Evolutionary conservation across 805 yeast genomes (phyloP).

Genomic region (Lachancea fermentati): DNA sequence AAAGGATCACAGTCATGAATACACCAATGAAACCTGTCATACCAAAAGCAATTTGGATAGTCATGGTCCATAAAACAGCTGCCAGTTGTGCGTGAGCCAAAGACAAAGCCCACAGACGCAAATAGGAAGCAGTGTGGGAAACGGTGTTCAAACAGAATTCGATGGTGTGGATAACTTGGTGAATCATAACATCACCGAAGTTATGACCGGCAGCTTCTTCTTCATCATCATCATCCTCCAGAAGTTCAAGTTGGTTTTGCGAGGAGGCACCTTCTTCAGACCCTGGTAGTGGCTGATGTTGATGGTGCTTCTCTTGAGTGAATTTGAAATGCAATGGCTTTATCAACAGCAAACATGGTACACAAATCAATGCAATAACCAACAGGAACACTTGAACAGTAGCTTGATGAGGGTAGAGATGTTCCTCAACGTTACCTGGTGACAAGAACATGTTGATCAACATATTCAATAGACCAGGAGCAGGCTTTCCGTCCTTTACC

Average conservation of each 20-base stretch:
- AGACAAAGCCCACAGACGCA: slow-evolving; percentile 74
- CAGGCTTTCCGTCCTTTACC: slow-evolving; percentile 54
- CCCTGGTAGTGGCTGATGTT: slow-evolving; percentile 18
- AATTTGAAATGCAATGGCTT: slow-evolving; percentile 49
- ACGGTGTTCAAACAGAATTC: slow-evolving; percentile 77
- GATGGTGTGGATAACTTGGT: slow-evolving; percentile 75
- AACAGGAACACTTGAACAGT: slow-evolving; percentile 53
- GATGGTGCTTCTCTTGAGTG: slow-evolving; percentile 32
- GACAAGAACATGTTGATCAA: slow-evolving; percentile 69
- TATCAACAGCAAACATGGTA: slow-evolving; percentile 72
- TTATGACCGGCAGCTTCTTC: slow-evolving; percentile 39
- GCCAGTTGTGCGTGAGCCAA: slow-evolving; percentile 78
- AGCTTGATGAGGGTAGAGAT: slow-evolving; percentile 59
- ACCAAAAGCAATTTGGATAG: slow-evolving; percentile 58
- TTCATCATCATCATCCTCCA: slow-evolving; percentile 39
- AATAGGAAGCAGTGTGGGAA: slow-evolving; percentile 72
- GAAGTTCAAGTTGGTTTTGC: slow-evolving; percentile 9
- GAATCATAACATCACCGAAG: slow-evolving; percentile 69
- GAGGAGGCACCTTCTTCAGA: slow-evolving; percentile 11
- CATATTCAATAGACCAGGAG: slow-evolving; percentile 72
- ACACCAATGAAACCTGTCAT: slow-evolving; percentile 50
- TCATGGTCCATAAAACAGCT: slow-evolving; percentile 71
- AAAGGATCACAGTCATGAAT: slow-evolving; percentile 51
- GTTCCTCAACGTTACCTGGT: slow-evolving; percentile 65
- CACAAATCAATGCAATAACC: slow-evolving; percentile 56